A percentile compares a stretch with the other conserved stretches of the same genome.
Conservation (phyloP, 257 asterid genomes). For the Eustoma russellianum region DNA sequence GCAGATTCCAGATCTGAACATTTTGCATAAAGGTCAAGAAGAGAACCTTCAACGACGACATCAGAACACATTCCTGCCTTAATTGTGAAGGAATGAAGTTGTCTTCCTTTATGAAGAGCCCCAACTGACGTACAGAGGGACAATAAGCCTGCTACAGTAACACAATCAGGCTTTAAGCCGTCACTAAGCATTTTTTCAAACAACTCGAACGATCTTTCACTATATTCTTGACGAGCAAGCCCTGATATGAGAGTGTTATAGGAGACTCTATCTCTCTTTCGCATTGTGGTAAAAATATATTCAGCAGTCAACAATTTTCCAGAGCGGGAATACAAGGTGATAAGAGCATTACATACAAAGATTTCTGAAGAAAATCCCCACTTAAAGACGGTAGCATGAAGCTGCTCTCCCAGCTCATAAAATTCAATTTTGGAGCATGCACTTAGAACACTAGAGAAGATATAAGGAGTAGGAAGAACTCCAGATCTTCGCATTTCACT, state of each 20-base stretch:
- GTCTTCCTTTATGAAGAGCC: slow-evolving; percentile 57
- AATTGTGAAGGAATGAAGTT: slow-evolving; percentile 59
- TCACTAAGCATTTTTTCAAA: slow-evolving; percentile 55
- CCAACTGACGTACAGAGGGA: slow-evolving; percentile 51
- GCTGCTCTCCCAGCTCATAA: slow-evolving; percentile 54
- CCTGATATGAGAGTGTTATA: slow-evolving; percentile 81
- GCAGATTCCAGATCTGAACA: slow-evolving; percentile 65
- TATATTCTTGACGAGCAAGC: slow-evolving; percentile 47
- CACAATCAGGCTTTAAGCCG: slow-evolving; percentile 59
- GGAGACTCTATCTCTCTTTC: slow-evolving; percentile 45
- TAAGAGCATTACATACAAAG: slow-evolving; percentile 71
- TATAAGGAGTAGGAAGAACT: slow-evolving; percentile 71
- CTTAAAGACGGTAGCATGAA: slow-evolving; percentile 59
- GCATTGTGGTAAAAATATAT: slow-evolving; percentile 55
- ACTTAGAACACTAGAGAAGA: slow-evolving; percentile 71
- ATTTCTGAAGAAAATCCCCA: slow-evolving; percentile 68
- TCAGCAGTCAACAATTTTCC: slow-evolving; percentile 45
- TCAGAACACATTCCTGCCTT: slow-evolving; percentile 75
- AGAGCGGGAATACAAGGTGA: slow-evolving; percentile 55
- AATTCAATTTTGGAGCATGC: slow-evolving; percentile 54
- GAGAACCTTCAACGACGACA: slow-evolving; percentile 71
- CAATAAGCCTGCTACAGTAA: slow-evolving; percentile 68
- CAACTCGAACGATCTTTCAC: slow-evolving; percentile 46
- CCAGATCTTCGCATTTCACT: slow-evolving; percentile 64
- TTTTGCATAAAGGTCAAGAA: slow-evolving; percentile 75